Conservation (phyloP, 345 rosid species). For the thale cress (Arabidopsis thaliana) region TAIR10.1 NC_003070.9:28655501-28656000, state of each 20-base stretch:
- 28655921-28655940: constrained; percentile 74
- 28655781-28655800: not conserved
- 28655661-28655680: constrained; percentile 4
- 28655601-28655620: not conserved
- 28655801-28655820: not conserved
- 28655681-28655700: not conserved
- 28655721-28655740: not conserved
- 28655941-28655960: constrained; percentile 83
- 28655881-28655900: constrained; percentile 23
- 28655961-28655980: constrained; percentile 67
- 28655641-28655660: not conserved
- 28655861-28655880: not conserved
- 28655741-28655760: not conserved
- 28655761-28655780: not conserved
- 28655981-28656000: constrained; percentile 85
- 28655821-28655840: not conserved
- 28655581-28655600: not conserved
- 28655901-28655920: constrained; percentile 54
- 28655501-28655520: not conserved
- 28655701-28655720: constrained; percentile 22
- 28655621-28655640: constrained; percentile 15
- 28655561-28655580: not conserved
- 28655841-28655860: constrained; percentile 9
- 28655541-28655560: constrained; percentile 31
- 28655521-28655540: not conserved